Percentiles rank a stretch among this genome's conserved stretches.
Evolutionary conservation across 345 rosid species (phyloP).

Genomic region (Laguncularia racemosa): DNA sequence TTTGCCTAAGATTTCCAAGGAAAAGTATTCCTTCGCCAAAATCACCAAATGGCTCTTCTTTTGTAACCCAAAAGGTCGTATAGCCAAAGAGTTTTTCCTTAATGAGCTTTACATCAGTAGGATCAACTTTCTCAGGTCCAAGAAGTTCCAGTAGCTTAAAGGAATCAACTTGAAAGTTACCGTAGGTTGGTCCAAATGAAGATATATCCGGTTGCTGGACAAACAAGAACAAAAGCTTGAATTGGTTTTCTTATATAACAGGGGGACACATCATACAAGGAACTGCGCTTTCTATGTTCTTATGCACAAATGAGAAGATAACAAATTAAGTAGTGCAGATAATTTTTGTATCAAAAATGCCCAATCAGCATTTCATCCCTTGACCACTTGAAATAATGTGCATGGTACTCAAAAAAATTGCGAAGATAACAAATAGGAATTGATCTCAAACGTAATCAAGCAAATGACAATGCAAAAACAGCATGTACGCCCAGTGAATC

Average conservation of each 20-base stretch:
- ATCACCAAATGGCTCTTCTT: conserved; percentile 96
- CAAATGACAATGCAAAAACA: too few relatives aligned
- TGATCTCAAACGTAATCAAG: too few relatives aligned
- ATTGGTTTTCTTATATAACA: not conserved
- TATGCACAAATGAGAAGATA: not conserved
- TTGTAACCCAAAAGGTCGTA: conserved; percentile 91
- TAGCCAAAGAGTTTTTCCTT: conserved; percentile 85
- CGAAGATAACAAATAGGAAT: too few relatives aligned
- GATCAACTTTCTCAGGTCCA: conserved; percentile 92
- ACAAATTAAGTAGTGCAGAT: too few relatives aligned
- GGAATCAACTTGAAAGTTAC: conserved; percentile 80
- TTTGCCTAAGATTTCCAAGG: conserved; percentile 83
- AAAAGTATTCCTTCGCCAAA: conserved; percentile 83
- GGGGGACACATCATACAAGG: not conserved
- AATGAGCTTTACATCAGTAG: conserved; percentile 69
- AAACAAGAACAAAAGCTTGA: conserved; percentile 8
- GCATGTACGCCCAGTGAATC: too few relatives aligned
- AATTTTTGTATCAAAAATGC: too few relatives aligned
- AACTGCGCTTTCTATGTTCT: conserved; percentile 2
- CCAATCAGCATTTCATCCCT: too few relatives aligned
- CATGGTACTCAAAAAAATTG: too few relatives aligned
- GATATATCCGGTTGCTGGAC: conserved; percentile 56
- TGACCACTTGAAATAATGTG: too few relatives aligned
- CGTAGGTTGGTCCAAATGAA: conserved; percentile 58
- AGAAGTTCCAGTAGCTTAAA: conserved; percentile 93